These are phyloP conservation scores for Paecilomyces sp. DNA, from an alignment of 2,329 filamentous ascomycete species.

Conservation along the genomic window DNA sequence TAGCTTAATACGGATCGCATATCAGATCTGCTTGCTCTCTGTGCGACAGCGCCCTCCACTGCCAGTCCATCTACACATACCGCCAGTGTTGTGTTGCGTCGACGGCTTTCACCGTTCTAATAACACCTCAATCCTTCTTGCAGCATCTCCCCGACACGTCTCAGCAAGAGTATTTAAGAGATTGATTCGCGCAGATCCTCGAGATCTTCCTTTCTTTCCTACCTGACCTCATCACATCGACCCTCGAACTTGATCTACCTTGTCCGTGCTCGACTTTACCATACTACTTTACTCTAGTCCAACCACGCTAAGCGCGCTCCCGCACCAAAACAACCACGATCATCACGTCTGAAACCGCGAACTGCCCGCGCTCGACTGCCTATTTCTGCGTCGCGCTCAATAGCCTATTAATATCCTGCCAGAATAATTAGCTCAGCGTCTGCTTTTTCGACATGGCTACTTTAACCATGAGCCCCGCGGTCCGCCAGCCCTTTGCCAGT, in stretches of 20 bases:
- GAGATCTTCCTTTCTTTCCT: neutral
- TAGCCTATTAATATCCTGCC: neutral
- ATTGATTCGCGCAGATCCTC: neutral
- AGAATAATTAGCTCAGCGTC: neutral
- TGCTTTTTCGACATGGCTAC: conserved; percentile 18
- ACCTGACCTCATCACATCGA: neutral
- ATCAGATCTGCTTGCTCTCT: neutral
- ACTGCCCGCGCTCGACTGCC: neutral
- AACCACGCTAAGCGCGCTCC: neutral
- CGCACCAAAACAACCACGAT: neutral
- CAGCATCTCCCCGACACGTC: neutral
- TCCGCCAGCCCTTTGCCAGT: conserved; percentile 28
- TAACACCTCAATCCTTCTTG: neutral
- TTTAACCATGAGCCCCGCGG: conserved; percentile 26
- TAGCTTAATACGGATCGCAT: neutral
- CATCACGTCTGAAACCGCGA: neutral
- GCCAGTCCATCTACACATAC: neutral
- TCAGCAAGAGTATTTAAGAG: neutral
- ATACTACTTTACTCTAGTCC: neutral
- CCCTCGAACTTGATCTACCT: neutral
- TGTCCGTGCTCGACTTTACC: neutral
- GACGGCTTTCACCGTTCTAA: neutral
- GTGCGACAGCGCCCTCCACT: neutral
- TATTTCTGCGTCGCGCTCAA: neutral
- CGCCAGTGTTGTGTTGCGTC: neutral